These are phyloP conservation scores for Podospora anserina DNA, from an alignment of 495 filamentous ascomycete genomes.

Conservation along the genomic window DNA sequence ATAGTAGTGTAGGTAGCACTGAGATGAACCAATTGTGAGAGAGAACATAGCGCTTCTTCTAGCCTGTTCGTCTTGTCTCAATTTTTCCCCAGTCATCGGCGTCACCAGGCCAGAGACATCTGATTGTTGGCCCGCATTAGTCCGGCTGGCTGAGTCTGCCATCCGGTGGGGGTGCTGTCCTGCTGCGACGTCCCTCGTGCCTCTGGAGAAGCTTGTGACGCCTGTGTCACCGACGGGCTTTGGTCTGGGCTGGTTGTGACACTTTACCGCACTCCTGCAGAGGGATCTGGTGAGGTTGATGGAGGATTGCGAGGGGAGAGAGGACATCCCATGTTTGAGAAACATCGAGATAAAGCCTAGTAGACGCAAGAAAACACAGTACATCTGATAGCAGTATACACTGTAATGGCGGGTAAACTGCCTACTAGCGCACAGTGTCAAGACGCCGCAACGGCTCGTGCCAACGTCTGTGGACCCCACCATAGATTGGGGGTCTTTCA, in stretches of 20 bases:
- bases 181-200: neutral
- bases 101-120: neutral
- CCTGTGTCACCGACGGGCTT: slow-evolving; percentile 3
- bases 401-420: neutral
- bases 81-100: neutral
- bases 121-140: neutral
- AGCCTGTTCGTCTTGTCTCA: neutral
- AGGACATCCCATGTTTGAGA: neutral
- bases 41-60: neutral
- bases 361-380: neutral
- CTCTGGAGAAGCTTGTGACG: neutral
- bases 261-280: slow-evolving; percentile 1
- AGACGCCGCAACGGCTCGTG: neutral
- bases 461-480: neutral
- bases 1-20: neutral
- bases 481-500: neutral
- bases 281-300: slow-evolving; percentile 1
- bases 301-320: neutral
- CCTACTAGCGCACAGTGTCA: neutral
- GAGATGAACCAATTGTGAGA: neutral
- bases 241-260: neutral
- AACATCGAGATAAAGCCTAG: neutral
- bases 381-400: neutral
- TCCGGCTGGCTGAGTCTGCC: neutral
- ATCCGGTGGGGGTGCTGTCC: neutral